Evolutionary conservation across 306 rosid species (phyloP), one percentile per base, ranked within the genome.

Genomic region (Citrullus colocynthis): DNA sequence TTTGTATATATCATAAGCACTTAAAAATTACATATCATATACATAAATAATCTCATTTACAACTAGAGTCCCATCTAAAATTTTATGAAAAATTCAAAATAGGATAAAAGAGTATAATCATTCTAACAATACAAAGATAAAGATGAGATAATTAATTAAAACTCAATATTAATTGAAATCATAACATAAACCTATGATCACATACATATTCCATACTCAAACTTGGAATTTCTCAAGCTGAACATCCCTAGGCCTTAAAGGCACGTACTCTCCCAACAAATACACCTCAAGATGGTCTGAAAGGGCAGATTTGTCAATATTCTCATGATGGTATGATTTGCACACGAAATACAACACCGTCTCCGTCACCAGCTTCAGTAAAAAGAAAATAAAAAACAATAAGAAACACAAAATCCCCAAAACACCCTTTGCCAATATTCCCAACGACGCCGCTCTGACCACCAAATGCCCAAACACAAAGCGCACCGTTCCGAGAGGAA

Each of bases 251-350:
- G 88, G 20, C 74, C 77, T 91, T 87, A 91, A 81, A 0, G 94
- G 94, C 57, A 80, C 86, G 61, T 93, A 90, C 14, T 88, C 90
- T 18, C 90, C 98, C 41, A 72, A 48, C 42, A 72, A 28, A 72
- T 72, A 72, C 0, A 49, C 77, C 15, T 51, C 59, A 10, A 93
- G 84, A 28, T 91, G 97, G 75, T 91, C 93, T 0, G 96, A 90
- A 42, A 94, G 73, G 17, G 88, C 91, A 3, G 91, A 85, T 67
- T 89, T 94, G 80, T 90, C 96, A 17, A 91, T 90, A 69, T 82
- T 90, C 80, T 94, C 91, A 58, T 89, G 98, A 72, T 91, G 98
- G 75, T 90, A 85, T 0, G 98, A 90, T 81, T 91, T 94, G 88
- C 97, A 94, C 4, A 91, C 93, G 12, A 94, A 88, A 81, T 94